phyloP scores from a whole-genome alignment of 176 grass and related monocot genomes.

The Oropetium thomaeum region DNA sequence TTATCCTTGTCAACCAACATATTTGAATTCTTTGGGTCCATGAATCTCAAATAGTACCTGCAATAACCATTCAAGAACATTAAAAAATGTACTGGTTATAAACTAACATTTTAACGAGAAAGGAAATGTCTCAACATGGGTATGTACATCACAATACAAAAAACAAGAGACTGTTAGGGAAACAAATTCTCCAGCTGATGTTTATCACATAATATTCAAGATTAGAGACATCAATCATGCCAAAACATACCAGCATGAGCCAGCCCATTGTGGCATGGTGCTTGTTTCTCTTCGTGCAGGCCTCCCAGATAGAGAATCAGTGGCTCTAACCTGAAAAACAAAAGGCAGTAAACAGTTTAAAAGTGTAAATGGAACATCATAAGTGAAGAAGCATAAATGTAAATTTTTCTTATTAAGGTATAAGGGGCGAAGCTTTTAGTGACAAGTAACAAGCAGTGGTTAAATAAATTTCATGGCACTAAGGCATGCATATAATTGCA shows the following conservation, averaged over 20 bases:
- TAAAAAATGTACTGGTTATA: neutral
- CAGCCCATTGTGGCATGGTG: constrained; percentile 99
- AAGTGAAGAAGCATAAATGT: constrained; percentile 2
- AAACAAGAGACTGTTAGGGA: neutral
- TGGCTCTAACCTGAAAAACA: constrained; percentile 77
- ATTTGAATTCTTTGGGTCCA: constrained; percentile 89
- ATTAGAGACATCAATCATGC: constrained; percentile 9
- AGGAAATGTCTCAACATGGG: neutral
- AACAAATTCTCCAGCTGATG: neutral
- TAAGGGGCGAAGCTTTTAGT: neutral
- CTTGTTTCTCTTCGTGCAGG: constrained; percentile 89
- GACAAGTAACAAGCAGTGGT: neutral
- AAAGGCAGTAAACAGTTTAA: constrained; percentile 21
- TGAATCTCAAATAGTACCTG: constrained; percentile 99
- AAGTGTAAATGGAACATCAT: neutral
- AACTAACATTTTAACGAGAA: neutral
- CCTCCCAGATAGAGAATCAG: constrained; percentile 54
- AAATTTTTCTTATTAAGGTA: neutral
- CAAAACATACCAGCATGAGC: constrained; percentile 86
- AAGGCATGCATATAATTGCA: neutral
- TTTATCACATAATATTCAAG: neutral
- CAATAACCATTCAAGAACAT: constrained; percentile 20
- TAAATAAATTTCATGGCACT: constrained; percentile 30
- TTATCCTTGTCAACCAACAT: constrained; percentile 85
- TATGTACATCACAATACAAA: neutral